Base-by-base conservation (phyloP, 2,329 filamentous ascomycete genomes). In the Fonsecaea pedrosoi region DNA sequence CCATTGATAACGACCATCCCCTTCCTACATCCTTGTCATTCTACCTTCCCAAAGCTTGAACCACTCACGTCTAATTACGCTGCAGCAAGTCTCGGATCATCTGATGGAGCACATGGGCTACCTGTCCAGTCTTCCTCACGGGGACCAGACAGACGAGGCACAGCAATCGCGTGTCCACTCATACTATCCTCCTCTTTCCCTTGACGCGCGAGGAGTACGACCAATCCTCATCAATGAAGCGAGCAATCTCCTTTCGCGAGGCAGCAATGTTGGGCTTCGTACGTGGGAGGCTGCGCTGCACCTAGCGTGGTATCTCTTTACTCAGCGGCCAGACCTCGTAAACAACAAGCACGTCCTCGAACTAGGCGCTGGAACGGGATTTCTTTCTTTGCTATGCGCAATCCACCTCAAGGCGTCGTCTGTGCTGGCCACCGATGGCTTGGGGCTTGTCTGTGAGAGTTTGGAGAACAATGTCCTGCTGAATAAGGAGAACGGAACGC, bases 21-120 rank as follows among this genome's bases (percentile, higher is more conserved):
- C 25, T 37, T 21, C 12, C 10, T 45, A 57, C n/a, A 37, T 50
- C 40, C 50, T 10, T 50, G 5, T 32, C 48, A 34, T 15, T 2
- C 10, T 37, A 4, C n/a, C 15, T 34, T 38, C 12, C 48, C 32
- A 38, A 21, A 45, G 32, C 25, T 55, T 64, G 67, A 64, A 54
- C 32, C 54, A 65, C 66, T 70, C 56, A 70, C 58, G 32, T 61
- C 64, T 60, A 58, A 62, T 53, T 48, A 21, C 15, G 21, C 34
- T 8, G 70, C 79, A 97, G 94, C 92, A 90, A 77, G 89, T 97
- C 55, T 92, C 90, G 69, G 92, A 96, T 78, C 84, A 90, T 77
- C 85, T 97, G 73, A 91, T 94, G 85, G 82, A 83, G 63, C 82
- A 83, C 42, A 84, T 96, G 72, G 87, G 89, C 62, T 78, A 82